Conservation (phyloP, 2,329 filamentous ascomycete species). For the Ilyonectria destructans region DNA sequence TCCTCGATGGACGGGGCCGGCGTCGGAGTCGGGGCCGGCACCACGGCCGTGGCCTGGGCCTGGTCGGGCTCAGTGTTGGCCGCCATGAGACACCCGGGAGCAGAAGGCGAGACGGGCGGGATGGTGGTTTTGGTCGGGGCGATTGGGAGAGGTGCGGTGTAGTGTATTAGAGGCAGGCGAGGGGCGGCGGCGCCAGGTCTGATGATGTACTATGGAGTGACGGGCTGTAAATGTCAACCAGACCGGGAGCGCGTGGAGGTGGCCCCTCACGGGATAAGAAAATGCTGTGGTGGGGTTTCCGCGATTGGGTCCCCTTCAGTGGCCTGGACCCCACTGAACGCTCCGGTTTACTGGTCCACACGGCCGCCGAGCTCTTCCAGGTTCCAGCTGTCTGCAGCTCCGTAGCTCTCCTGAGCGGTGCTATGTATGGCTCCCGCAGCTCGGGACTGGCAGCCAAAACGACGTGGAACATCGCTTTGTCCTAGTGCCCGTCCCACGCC, state of each 20-base stretch:
- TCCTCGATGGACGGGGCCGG: conserved; percentile 65
- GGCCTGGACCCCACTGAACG: background rate
- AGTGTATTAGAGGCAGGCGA: background rate
- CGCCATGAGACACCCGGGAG: conserved; percentile 31
- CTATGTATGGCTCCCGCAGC: background rate
- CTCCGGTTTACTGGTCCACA: background rate
- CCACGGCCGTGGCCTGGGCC: conserved; percentile 17
- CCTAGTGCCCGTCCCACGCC: conserved; percentile 8
- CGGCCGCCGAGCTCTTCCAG: background rate
- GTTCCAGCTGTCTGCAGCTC: conserved; percentile 13
- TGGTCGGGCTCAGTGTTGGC: conserved; percentile 25
- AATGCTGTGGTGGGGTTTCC: conserved; percentile 11
- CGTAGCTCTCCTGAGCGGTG: background rate
- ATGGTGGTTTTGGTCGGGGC: background rate
- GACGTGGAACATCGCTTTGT: conserved; percentile 15
- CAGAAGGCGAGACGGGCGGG: background rate
- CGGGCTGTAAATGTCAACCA: background rate
- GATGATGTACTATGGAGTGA: background rate
- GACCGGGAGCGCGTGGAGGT: conserved; percentile 9
- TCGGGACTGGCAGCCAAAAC: conserved; percentile 2
- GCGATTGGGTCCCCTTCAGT: conserved; percentile 7
- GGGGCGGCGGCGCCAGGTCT: background rate
- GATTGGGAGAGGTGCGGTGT: background rate
- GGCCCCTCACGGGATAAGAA: conserved; percentile 15
- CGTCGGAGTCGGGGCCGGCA: conserved; percentile 6